These are phyloP conservation scores for Porcisia hertigi DNA, from an alignment of 208 protist species.

Conservation along the genomic window DNA sequence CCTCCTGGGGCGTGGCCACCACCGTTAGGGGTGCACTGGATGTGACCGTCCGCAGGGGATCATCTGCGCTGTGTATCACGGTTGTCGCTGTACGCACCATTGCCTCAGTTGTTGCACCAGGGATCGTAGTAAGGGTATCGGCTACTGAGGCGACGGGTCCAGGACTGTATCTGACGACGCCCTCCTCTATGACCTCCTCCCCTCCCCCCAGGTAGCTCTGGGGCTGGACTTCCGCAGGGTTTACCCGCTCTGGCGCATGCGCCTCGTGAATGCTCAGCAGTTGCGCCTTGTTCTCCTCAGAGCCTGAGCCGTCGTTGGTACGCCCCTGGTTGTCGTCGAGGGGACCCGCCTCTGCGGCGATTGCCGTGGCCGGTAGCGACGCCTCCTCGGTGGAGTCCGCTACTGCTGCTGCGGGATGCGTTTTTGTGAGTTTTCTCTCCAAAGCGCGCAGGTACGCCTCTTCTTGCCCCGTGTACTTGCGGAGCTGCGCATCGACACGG, in stretches of 20 bases:
- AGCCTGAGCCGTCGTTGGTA: not conserved
- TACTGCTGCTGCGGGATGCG: not conserved
- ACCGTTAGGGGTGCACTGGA: not conserved
- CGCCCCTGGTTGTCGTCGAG: not conserved
- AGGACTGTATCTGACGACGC: slow-evolving; percentile 27
- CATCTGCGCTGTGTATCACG: not conserved
- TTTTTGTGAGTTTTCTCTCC: slow-evolving; percentile 24
- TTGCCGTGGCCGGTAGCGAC: not conserved
- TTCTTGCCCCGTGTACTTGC: slow-evolving; percentile 36
- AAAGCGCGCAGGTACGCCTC: slow-evolving; percentile 30
- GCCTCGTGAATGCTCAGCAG: slow-evolving; percentile 35
- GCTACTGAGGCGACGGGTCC: not conserved
- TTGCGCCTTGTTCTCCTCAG: slow-evolving; percentile 21
- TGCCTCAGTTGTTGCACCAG: too few species aligned
- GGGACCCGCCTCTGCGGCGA: not conserved
- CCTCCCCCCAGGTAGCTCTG: slow-evolving; percentile 51
- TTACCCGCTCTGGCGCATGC: slow-evolving; percentile 34
- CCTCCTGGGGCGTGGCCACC: not conserved
- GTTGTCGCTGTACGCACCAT: not conserved
- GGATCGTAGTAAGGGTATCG: not conserved
- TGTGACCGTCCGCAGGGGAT: not conserved
- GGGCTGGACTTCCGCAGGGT: slow-evolving; percentile 35
- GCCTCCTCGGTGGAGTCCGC: not conserved
- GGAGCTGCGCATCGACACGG: slow-evolving; percentile 37
- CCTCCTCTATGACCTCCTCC: slow-evolving; percentile 48